A percentile compares a stretch with the other conserved stretches of the same genome.
Evolutionary conservation across 192 early-diverging fungal genomes (phyloP).

Genomic region (Coemansia sp.): DNA sequence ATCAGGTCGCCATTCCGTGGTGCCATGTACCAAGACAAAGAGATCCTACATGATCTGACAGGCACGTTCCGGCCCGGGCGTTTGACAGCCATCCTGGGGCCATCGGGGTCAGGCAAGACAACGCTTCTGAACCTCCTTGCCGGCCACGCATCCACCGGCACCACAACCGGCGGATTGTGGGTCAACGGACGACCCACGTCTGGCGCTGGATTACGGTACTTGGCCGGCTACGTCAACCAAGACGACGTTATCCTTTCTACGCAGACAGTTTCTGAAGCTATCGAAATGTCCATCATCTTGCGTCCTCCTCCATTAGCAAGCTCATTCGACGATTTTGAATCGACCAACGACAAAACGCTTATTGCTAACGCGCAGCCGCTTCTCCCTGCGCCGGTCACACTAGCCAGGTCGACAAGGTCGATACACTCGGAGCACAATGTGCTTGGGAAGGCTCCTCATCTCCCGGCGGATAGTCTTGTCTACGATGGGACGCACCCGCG

Average conservation of each 20-base stretch:
- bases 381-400: slow-evolving; percentile 25
- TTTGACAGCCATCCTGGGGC: slow-evolving; percentile 65
- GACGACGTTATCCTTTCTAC: slow-evolving; percentile 65
- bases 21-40: slow-evolving; percentile 29
- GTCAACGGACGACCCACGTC: slow-evolving; percentile 59
- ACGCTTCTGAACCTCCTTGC: slow-evolving; percentile 65
- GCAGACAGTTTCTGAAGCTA: slow-evolving; percentile 78
- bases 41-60: slow-evolving; percentile 30
- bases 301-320: slow-evolving; percentile 34
- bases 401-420: background rate
- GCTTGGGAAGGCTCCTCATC: too few species aligned
- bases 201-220: slow-evolving; percentile 57
- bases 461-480: too few species aligned
- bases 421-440: background rate
- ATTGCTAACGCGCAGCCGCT: slow-evolving; percentile 17
- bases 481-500: slow-evolving; percentile 36
- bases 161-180: slow-evolving; percentile 56
- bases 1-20: slow-evolving; percentile 8
- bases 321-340: background rate
- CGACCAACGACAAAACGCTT: too few species aligned
- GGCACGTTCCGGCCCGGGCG: slow-evolving; percentile 57
- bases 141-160: slow-evolving; percentile 53
- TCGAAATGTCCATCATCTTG: slow-evolving; percentile 64
- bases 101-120: slow-evolving; percentile 66
- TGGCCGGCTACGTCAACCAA: slow-evolving; percentile 60